Evolutionary conservation across 176 grass and related monocot species (phyloP).

Genomic region (Carex cristatella): DNA sequence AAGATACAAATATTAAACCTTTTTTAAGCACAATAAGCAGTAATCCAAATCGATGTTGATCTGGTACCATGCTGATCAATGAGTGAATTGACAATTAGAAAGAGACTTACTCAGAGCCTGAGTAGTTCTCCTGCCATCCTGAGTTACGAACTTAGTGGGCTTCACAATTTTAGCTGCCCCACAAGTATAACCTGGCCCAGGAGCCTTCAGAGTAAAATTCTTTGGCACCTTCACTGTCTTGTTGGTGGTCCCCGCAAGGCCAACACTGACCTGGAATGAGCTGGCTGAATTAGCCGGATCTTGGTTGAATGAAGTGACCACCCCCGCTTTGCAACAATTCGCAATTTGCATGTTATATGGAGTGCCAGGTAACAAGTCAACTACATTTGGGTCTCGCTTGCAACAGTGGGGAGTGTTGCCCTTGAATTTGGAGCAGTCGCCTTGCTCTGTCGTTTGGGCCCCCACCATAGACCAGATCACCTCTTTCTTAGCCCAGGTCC

Average conservation of each 20-base stretch:
- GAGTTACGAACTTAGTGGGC: conserved; percentile 41
- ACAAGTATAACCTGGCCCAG: conserved; percentile 81
- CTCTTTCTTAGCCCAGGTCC: conserved; percentile 84
- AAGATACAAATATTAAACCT: background rate
- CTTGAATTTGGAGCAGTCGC: conserved; percentile 81
- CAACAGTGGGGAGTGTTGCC: conserved; percentile 49
- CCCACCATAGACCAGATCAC: conserved; percentile 94
- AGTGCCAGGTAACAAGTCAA: conserved; percentile 68
- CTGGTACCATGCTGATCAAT: background rate
- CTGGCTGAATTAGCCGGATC: conserved; percentile 55
- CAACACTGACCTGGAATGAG: conserved; percentile 77
- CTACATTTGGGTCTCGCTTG: conserved; percentile 53
- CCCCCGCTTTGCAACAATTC: conserved; percentile 79
- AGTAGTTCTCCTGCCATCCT: conserved; percentile 61
- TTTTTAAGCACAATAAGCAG: background rate
- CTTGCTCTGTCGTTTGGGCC: conserved; percentile 70
- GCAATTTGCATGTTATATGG: conserved; percentile 74
- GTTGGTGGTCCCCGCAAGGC: conserved; percentile 64
- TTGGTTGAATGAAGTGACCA: conserved; percentile 55
- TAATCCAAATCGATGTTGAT: conserved; percentile 5
- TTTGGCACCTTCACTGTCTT: conserved; percentile 64
- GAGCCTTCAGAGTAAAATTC: conserved; percentile 73
- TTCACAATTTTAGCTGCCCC: conserved; percentile 44
- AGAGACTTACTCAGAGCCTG: conserved; percentile 69
- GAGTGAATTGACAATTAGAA: conserved; percentile 18